Conservation (phyloP, 768 basidiomycete genomes). For the Mycena vulgaris region DNA sequence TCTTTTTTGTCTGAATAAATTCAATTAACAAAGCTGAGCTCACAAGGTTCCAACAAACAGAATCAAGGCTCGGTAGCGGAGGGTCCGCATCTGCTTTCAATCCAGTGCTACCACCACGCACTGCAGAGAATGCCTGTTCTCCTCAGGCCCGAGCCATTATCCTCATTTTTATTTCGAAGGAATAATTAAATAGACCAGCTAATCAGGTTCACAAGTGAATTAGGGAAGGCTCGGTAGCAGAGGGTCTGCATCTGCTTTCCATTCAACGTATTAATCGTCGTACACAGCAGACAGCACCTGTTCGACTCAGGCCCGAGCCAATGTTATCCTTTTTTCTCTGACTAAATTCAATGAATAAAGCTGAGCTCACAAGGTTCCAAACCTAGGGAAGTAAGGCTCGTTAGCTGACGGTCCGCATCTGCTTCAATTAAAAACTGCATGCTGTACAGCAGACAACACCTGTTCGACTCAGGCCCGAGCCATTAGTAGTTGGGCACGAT, state of each 20-base stretch:
- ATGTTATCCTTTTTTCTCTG: background rate
- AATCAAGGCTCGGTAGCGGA: slow-evolving; percentile 3
- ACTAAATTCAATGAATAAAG: no score
- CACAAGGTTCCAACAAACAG: background rate
- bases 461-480: no score
- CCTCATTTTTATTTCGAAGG: no score
- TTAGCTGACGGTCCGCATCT: slow-evolving; percentile 2
- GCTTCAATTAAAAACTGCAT: background rate
- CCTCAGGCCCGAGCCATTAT: slow-evolving; percentile 8
- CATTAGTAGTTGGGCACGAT: no score
- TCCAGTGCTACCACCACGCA: background rate
- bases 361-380: no score
- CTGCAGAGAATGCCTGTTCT: background rate
- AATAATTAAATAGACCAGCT: no score
- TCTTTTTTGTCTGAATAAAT: background rate
- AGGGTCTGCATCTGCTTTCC: background rate
- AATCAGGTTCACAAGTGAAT: no score
- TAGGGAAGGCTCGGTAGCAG: slow-evolving; percentile 21
- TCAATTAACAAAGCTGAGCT: background rate
- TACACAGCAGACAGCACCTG: background rate
- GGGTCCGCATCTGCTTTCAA: slow-evolving; percentile 7
- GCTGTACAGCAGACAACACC: background rate
- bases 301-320: slow-evolving; percentile 14
- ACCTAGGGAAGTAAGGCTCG: no score
- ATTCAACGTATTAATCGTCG: no score